Evolutionary conservation across 371 early-diverging fungal species (phyloP).

Genomic region (Caulochytrium protostelioides): DNA sequence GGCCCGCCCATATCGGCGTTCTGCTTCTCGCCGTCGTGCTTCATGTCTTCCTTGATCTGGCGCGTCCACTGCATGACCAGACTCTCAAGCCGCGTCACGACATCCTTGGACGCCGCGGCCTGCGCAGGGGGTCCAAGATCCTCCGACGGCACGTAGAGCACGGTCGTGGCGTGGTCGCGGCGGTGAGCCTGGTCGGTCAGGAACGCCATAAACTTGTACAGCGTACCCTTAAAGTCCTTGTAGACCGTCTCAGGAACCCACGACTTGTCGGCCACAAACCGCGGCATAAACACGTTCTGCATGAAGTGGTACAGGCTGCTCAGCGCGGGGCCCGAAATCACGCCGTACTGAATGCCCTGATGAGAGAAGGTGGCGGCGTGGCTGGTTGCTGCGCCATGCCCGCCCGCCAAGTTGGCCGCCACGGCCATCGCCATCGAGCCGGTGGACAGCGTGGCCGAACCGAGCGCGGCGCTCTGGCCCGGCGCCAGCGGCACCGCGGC

Average conservation of each 20-base stretch:
- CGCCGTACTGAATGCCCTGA: slow-evolving; percentile 18
- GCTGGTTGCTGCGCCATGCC: background rate
- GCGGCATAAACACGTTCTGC: slow-evolving; percentile 26
- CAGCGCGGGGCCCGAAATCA: slow-evolving; percentile 14
- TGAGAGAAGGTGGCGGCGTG: slow-evolving; percentile 6
- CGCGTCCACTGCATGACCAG: slow-evolving; percentile 33
- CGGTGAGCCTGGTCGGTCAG: slow-evolving; percentile 9
- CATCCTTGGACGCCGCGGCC: slow-evolving; percentile 22
- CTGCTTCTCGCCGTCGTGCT: slow-evolving; percentile 22
- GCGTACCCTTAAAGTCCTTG: slow-evolving; percentile 4
- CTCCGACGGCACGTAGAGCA: slow-evolving; percentile 18
- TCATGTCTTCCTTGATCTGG: slow-evolving; percentile 36
- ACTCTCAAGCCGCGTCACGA: slow-evolving; percentile 27
- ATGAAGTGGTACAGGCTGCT: slow-evolving; percentile 21
- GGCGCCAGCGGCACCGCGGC: no score
- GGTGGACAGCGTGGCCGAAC: no score
- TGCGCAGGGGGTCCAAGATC: background rate
- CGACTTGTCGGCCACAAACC: slow-evolving; percentile 20
- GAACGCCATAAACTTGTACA: slow-evolving; percentile 32
- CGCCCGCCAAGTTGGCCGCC: no score
- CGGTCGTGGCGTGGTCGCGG: slow-evolving; percentile 26
- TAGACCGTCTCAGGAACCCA: slow-evolving; percentile 23
- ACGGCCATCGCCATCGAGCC: no score
- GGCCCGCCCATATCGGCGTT: no score
- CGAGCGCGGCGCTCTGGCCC: no score